phyloP scores from a whole-genome alignment of 352 stramenopile species.

The Poterioochromonas sp. region DNA sequence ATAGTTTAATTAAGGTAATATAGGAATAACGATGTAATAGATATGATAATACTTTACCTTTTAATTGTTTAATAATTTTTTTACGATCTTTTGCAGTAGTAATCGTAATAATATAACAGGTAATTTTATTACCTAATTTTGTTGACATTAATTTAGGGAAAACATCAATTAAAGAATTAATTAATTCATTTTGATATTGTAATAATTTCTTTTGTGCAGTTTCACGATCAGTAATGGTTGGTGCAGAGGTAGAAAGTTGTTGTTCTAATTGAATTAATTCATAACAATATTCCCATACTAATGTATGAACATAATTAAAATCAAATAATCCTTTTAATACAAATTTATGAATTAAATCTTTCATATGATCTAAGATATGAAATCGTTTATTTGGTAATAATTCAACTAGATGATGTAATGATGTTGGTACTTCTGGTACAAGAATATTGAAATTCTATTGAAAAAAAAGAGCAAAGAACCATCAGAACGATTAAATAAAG shows the following conservation, averaged over 20 bases:
- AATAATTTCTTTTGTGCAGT: not conserved
- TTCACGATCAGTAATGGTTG: not conserved
- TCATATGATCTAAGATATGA: conserved; percentile 23
- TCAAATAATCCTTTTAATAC: not conserved
- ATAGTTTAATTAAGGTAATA: conserved; percentile 53
- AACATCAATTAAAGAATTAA: not conserved
- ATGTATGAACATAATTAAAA: conserved; percentile 22
- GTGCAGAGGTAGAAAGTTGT: not conserved
- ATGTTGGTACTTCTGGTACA: not conserved
- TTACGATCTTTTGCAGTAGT: conserved; percentile 59
- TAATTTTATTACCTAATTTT: conserved; percentile 7
- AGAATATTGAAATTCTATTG: conserved; percentile 17
- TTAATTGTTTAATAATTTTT: conserved; percentile 58
- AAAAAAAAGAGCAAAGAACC: too few relatives aligned
- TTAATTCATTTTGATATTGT: not conserved
- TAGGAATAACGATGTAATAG: conserved; percentile 59
- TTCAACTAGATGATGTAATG: not conserved
- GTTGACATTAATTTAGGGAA: conserved; percentile 21
- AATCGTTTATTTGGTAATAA: not conserved
- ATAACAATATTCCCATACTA: conserved; percentile 14
- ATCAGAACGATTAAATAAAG: too few relatives aligned
- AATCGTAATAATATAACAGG: conserved; percentile 41
- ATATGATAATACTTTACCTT: conserved; percentile 53
- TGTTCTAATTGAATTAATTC: not conserved
- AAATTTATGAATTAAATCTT: conserved; percentile 23